Evolutionary conservation across 192 early-diverging fungal species (phyloP).

Genomic region (Coemansia asiatica): DNA sequence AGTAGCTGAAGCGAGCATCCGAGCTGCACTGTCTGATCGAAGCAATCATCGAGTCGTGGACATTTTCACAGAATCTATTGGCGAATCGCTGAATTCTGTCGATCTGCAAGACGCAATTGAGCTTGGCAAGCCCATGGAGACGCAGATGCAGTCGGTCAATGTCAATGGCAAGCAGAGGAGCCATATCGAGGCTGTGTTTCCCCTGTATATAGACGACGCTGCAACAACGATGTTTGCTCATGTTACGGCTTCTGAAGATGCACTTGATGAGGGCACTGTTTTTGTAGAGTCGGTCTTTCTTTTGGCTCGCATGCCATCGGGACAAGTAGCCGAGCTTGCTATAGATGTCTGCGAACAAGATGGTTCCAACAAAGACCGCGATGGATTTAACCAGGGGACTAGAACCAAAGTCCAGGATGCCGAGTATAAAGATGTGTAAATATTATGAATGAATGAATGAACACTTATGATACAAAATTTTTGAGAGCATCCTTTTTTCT

Average conservation of each 20-base stretch:
- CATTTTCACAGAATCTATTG: neutral
- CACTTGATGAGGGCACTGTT: neutral
- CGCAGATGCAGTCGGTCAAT: conserved; percentile 6
- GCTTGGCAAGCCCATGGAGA: conserved; percentile 31
- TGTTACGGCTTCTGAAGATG: neutral
- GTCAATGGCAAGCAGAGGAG: neutral
- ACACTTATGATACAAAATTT: too few relatives aligned
- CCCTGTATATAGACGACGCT: conserved; percentile 23
- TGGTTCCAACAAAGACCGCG: neutral
- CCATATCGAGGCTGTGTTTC: conserved; percentile 30
- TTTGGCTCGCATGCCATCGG: conserved; percentile 11
- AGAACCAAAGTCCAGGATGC: conserved; percentile 24
- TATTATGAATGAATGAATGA: neutral
- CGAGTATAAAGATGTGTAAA: conserved; percentile 42
- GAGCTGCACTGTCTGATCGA: conserved; percentile 5
- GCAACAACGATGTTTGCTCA: conserved; percentile 26
- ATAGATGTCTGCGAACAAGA: conserved; percentile 2
- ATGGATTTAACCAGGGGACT: neutral
- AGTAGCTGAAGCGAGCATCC: conserved; percentile 11
- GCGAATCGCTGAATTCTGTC: neutral
- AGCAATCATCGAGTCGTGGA: neutral
- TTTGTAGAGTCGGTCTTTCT: conserved; percentile 7
- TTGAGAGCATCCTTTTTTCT: too few relatives aligned
- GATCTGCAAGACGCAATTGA: neutral
- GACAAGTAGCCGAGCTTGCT: conserved; percentile 13